phyloP scores from a whole-genome alignment of 441 rosid species.

The Pelargonium cotyledonis region DNA sequence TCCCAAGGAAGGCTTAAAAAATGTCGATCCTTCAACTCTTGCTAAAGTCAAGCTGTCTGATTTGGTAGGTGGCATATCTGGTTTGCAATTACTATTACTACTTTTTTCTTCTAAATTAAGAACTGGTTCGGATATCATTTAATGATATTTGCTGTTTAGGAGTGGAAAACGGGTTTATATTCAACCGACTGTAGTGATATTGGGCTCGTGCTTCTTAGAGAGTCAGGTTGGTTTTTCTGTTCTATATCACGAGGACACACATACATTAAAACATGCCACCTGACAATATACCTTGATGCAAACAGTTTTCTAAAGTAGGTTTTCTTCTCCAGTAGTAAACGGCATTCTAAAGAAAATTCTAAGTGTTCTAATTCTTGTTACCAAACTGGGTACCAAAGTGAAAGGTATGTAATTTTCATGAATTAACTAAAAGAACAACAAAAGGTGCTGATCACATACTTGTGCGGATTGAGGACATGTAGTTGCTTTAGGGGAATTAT shows the following conservation, averaged over 20 bases:
- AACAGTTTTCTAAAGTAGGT: not conserved
- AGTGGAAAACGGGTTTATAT: slow-evolving; percentile 73
- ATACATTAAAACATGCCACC: not conserved
- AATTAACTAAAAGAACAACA: not conserved
- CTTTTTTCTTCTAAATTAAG: slow-evolving; percentile 7
- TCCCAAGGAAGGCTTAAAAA: slow-evolving; percentile 41
- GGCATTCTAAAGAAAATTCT: too few species aligned
- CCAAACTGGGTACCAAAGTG: not conserved
- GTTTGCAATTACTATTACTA: slow-evolving; percentile 12
- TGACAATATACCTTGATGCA: not conserved
- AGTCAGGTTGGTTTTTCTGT: slow-evolving; percentile 43
- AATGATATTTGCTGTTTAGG: slow-evolving; percentile 36
- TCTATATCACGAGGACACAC: not conserved
- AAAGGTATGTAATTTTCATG: not conserved
- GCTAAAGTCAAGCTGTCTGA: slow-evolving; percentile 54
- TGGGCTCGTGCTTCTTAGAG: slow-evolving; percentile 64
- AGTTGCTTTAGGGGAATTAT: not conserved
- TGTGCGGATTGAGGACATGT: too few species aligned
- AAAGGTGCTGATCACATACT: too few species aligned
- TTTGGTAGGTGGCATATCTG: slow-evolving; percentile 45
- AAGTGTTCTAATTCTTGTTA: not conserved
- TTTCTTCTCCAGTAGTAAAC: not conserved
- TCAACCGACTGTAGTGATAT: slow-evolving; percentile 87
- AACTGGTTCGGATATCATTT: slow-evolving; percentile 12
- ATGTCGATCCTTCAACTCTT: slow-evolving; percentile 39